Evolutionary conservation across 345 rosid genomes (phyloP).

Genomic region (Lenwebbia sp.): DNA sequence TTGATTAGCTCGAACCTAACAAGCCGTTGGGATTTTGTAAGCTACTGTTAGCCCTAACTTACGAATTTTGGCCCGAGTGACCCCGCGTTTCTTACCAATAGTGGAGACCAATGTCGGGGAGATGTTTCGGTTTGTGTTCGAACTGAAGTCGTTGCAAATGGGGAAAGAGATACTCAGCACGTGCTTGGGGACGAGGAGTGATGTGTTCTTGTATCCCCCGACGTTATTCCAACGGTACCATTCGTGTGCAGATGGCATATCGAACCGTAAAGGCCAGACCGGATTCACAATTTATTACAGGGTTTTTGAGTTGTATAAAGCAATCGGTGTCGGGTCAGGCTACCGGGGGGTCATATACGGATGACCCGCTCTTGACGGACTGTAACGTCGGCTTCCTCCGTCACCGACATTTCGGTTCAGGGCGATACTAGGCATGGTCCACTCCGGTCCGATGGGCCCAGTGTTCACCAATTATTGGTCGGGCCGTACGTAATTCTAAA

Average conservation of each 20-base stretch:
- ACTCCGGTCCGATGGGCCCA: not conserved
- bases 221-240: not conserved
- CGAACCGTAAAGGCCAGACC: not conserved
- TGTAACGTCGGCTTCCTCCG: not conserved
- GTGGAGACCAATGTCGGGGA: too few species aligned
- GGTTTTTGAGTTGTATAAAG: too few species aligned
- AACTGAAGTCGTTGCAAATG: not conserved
- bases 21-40: too few species aligned
- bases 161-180: not conserved
- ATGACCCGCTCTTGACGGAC: not conserved
- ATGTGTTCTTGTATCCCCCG: not conserved
- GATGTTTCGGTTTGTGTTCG: not conserved
- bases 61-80: not conserved
- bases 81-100: too few species aligned
- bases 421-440: not conserved
- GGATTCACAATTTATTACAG: not conserved
- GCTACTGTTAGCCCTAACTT: not conserved
- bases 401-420: not conserved
- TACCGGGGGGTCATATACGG: not conserved
- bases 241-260: not conserved
- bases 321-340: not conserved
- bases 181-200: not conserved
- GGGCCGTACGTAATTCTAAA: not conserved
- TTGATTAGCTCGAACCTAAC: too few species aligned
- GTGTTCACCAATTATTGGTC: not conserved